Percentiles rank a stretch among this genome's conserved stretches.
phyloP scores from a whole-genome alignment of 202 grass and related monocot species.

The Setaria italica region DNA sequence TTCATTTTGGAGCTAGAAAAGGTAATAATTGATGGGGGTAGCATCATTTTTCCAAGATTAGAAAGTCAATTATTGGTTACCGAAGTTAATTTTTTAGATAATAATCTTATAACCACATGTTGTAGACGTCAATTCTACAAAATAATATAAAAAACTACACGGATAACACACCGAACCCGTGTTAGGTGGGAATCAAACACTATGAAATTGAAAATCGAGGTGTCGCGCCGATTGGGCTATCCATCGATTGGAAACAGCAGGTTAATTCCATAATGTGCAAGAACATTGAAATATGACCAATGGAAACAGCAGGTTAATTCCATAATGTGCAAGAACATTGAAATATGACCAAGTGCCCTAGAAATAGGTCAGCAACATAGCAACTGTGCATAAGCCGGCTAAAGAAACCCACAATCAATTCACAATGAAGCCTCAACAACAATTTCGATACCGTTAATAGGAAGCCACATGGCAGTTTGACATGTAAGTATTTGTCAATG shows the following conservation, averaged over 20 bases:
- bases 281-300: not conserved
- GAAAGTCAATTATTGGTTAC: not conserved
- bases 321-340: not conserved
- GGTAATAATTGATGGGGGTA: not conserved
- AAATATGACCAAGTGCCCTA: not conserved
- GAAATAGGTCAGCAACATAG: not conserved
- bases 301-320: not conserved
- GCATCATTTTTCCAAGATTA: not conserved
- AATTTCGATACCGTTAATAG: constrained; percentile 2
- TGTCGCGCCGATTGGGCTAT: not conserved
- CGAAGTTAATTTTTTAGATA: not conserved
- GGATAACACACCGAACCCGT: not conserved
- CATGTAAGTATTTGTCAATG: not conserved
- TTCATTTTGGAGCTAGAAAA: not conserved
- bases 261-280: not conserved
- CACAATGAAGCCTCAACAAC: not conserved
- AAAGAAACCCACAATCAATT: not conserved
- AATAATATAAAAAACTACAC: not conserved
- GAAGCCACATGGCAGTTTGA: not conserved
- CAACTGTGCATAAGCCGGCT: not conserved
- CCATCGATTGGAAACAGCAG: not conserved
- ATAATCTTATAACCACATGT: not conserved
- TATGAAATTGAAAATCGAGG: not conserved
- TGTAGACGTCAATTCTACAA: not conserved
- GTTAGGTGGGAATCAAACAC: not conserved